phyloP scores from a whole-genome alignment of 2,329 filamentous ascomycete genomes.

The Aspergillus neoniger region DNA sequence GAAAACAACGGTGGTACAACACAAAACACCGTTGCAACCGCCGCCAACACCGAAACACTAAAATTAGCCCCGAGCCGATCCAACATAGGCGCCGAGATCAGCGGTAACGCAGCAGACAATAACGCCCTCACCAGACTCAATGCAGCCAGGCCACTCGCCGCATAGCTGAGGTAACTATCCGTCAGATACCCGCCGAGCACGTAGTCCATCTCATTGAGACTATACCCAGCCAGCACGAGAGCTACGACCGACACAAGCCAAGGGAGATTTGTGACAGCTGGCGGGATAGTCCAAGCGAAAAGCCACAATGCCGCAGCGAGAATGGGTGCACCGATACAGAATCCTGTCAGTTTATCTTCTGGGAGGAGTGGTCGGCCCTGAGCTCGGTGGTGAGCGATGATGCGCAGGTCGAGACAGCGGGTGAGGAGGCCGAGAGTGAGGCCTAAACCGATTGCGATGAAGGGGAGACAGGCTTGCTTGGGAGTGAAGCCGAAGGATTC shows the following conservation, averaged over 20 bases:
- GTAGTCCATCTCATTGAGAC: constrained; percentile 49
- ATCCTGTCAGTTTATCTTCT: constrained; percentile 53
- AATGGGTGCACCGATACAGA: constrained; percentile 47
- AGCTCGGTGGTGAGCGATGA: constrained; percentile 29
- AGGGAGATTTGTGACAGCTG: constrained; percentile 31
- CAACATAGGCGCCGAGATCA: constrained; percentile 46
- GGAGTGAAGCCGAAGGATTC: constrained; percentile 32
- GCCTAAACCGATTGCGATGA: constrained; percentile 43
- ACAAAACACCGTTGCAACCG: constrained; percentile 44
- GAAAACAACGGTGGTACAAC: constrained; percentile 35
- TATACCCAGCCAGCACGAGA: constrained; percentile 48
- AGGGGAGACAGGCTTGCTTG: constrained; percentile 38
- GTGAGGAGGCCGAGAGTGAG: constrained; percentile 44
- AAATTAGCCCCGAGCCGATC: constrained; percentile 38
- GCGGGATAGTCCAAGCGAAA: constrained; percentile 52
- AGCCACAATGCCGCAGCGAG: constrained; percentile 49
- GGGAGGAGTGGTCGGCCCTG: constrained; percentile 32
- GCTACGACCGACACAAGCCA: constrained; percentile 45
- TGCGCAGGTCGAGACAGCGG: constrained; percentile 44
- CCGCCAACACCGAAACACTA: constrained; percentile 41
- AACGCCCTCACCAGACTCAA: constrained; percentile 42
- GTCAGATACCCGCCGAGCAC: constrained; percentile 46
- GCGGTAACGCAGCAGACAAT: constrained; percentile 41
- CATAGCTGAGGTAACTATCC: constrained; percentile 48
- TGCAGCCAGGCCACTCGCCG: constrained; percentile 46